Base-by-base conservation (phyloP, 345 rosid species). In the Anastatica hierochuntica region DNA sequence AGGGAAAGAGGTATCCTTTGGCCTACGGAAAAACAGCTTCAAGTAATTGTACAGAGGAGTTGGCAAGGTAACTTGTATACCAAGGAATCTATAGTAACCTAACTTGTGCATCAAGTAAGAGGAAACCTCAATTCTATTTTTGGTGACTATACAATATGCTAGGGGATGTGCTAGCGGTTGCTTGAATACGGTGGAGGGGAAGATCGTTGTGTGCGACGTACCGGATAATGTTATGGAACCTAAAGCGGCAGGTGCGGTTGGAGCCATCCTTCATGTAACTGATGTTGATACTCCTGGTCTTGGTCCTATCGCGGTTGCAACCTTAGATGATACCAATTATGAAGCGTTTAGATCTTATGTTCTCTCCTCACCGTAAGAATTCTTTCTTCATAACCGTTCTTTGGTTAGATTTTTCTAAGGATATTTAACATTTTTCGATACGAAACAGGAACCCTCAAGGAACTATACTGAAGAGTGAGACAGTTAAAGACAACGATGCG, bases 131-230 rank as follows among this genome's bases (percentile, higher is more conserved):
- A 38, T 43, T 8, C 42, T 51, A 8, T 24, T 70, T 42, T 20
- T 44, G 12, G 10, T 31, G 4, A 1, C 8, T 45, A 19, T 27
- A 10, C 48, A 6, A 33, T 29, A 3, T 54, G 12, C 1, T 60
- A 80, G 83, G 63, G 1, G 5, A 1, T 77, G 79, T 37, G 7
- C 0, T 13, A 8, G 6, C 13, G 23, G 24, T 16, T 76, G 77
- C 30, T 13, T 79, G 4, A 66, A 30, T 13, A 49, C 43, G 13
- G 75, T 71, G 18, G 23, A 73, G 20, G 78, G 70, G 15, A 79
- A 73, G 64, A 79, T 76, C 26, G 64, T 73, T 13, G 30, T 76
- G 36, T 79, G 79, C n/a, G 69, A 50, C 11, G 10, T 0, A 0
- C 1, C 0, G 1, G 0, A 0, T 0, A 64, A 71, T 29, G 27